Evolutionary conservation across 108 stramenopile genomes (phyloP), one percentile per base, ranked within the genome.

Genomic region (Conticribra weissflogii): DNA sequence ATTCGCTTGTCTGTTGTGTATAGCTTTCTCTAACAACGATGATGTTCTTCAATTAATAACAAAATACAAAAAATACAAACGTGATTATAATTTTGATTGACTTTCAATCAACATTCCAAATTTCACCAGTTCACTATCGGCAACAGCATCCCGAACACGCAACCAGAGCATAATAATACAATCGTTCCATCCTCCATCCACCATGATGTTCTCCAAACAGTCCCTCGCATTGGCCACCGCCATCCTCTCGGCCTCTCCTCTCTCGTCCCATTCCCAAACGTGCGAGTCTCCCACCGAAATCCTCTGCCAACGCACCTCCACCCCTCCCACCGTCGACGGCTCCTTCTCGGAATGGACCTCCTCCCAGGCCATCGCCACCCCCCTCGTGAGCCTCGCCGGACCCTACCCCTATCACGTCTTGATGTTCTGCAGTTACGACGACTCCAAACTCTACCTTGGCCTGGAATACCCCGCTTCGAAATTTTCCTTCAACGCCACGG

Each of bases 351-450:
- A 74, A 50, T 75, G 74, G 74, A 28, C 45, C 12, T 44, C 41
- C 15, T 36, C 67, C 4, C 52, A 75, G n/a, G 9, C 30, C 18
- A 41, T 61, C n/a, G 57, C 58, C 4, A 27, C 66, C 14, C 59
- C 58, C 19, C 66, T 75, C 1, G 62, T 58, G 9, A 49, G 66
- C 9, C 67, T 67, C 16, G 12, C 56, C 0, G 27, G 45, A 12
- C 9, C 62, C 12, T 76, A 75, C 28, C 41, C 59, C 3, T 8
- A 57, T 41, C 41, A 65, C 34, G 22, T 46, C n/a, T 60, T 28
- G 24, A 36, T 60, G 0, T 66, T 71, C 32, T 81, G 79, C 32
- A 57, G 59, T 16, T 81, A 81, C 47, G 63, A 70, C 46, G 25
- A 57, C 21, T 47, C 46, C 3, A 12, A 54, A 24, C 52, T 81